Evolutionary conservation across 2,329 filamentous ascomycete genomes (phyloP), one percentile per base, ranked within the genome.

Genomic region (Alternaria metachromatica): DNA sequence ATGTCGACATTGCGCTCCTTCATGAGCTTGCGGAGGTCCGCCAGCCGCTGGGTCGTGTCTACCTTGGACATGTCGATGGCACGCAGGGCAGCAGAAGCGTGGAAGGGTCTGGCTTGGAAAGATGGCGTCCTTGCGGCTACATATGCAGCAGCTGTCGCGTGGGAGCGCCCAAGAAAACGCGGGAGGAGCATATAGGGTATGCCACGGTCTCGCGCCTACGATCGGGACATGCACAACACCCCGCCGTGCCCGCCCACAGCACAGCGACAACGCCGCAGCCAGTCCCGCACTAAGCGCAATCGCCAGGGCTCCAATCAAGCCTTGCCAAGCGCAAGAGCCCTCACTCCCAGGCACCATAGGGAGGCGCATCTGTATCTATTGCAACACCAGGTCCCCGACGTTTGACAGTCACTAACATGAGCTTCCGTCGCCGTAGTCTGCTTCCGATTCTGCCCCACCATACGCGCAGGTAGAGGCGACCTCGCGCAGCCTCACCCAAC

Each of bases 1-100:
- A 98, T 87, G 81, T 98, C 94, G 70, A 99, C 87, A 69, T 93
- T 90, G 76, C 91, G 87, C 81, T 94, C 87, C 82, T 88, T 90
- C 96, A 99, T 99, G 78, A 97, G 85, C 79, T 90, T 85, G 77
- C 96, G 88, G 75, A 99, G 87, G 81, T 88, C 87, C 68, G 88
- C 82, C 69, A 99, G 88, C 74, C 93, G 91, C 66, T 88, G 85
- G 59, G 89, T 89, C 37, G 94, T 97, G 81, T 96, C 85, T 70
- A 97, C 90, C 57, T 87, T 89, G 77, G 89, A 91, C 92, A 96
- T 96, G 33, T 89, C 86, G 80, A 83, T 65, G 49, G 72, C 67
- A 64, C 69, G 65, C 50, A 69, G 67, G 63, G 66, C 66, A 57
- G 72, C 68, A 60, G 76, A 76, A 49, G 70, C 66, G 71, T 80